phyloP scores from a whole-genome alignment of 257 asterid genomes.

The Nicotiana tabacum region DNA sequence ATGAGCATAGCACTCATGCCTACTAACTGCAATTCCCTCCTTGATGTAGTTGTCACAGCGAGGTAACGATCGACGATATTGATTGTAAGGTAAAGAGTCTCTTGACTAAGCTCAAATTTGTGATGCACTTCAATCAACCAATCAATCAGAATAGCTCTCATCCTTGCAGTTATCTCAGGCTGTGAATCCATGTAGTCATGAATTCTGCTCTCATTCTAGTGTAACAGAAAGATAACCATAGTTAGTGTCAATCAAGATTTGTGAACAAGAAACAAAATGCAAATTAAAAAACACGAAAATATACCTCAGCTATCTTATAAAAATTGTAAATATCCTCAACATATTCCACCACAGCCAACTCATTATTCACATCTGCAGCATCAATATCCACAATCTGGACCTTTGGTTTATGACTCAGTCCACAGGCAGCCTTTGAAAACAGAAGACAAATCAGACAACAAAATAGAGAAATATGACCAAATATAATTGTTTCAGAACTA shows the following conservation, averaged over 20 bases:
- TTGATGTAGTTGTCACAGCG: constrained; percentile 31
- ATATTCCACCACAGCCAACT: constrained; percentile 79
- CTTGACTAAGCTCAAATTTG: constrained; percentile 74
- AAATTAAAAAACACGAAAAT: not conserved
- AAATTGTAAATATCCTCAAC: constrained; percentile 76
- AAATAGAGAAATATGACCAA: not conserved
- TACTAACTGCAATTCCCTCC: constrained; percentile 74
- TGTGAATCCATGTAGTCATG: constrained; percentile 71
- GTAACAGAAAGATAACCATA: not conserved
- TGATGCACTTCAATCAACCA: constrained; percentile 84
- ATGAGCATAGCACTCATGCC: constrained; percentile 80
- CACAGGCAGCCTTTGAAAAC: constrained; percentile 67
- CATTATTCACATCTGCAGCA: constrained; percentile 65
- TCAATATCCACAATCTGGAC: constrained; percentile 56
- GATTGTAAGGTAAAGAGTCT: constrained; percentile 78
- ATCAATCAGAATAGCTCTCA: constrained; percentile 81
- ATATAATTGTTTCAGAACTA: no score
- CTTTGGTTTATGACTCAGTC: constrained; percentile 38
- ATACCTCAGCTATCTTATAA: constrained; percentile 79
- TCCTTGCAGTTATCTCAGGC: constrained; percentile 59
- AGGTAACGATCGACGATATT: constrained; percentile 78
- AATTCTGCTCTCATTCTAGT: constrained; percentile 61
- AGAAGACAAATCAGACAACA: not conserved
- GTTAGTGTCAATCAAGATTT: not conserved
- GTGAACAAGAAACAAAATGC: not conserved